These are phyloP conservation scores for Forsythia viridissima DNA, from an alignment of 257 asterid species.

Conservation along the genomic window DNA sequence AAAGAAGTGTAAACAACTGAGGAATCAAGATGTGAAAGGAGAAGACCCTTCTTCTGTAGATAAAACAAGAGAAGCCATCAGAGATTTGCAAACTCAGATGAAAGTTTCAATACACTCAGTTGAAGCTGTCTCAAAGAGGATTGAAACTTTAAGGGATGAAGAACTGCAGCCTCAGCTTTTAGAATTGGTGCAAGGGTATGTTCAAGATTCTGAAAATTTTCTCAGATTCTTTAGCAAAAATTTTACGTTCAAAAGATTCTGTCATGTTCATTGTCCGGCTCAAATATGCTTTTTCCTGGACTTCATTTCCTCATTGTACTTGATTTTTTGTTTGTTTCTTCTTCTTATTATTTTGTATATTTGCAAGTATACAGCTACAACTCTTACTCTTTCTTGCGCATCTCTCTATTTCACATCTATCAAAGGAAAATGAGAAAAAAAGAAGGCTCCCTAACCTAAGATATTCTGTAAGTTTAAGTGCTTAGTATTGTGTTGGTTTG, in stretches of 20 bases:
- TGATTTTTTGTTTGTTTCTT: too few species aligned
- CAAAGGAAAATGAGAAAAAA: too few species aligned
- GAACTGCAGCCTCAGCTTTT: slow-evolving; percentile 88
- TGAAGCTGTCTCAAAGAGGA: slow-evolving; percentile 88
- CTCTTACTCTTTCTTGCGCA: too few species aligned
- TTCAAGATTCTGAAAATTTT: neutral
- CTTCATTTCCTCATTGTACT: neutral
- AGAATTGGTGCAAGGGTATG: slow-evolving; percentile 85
- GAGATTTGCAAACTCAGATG: slow-evolving; percentile 78
- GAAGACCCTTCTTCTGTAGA: slow-evolving; percentile 63
- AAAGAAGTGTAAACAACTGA: slow-evolving; percentile 76
- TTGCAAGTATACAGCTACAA: too few species aligned
- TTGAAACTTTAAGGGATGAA: slow-evolving; percentile 82
- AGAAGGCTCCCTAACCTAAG: neutral
- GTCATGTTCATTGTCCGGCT: neutral
- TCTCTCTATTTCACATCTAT: too few species aligned
- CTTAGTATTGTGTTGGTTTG: neutral
- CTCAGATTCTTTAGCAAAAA: neutral
- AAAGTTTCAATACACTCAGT: slow-evolving; percentile 94
- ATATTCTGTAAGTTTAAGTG: neutral
- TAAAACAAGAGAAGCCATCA: slow-evolving; percentile 69
- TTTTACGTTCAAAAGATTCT: neutral
- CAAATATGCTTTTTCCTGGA: neutral
- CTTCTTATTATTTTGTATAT: too few species aligned
- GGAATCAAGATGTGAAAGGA: slow-evolving; percentile 76